These are phyloP conservation scores for Scytalidium sp. DNA, from an alignment of 2,329 filamentous ascomycete species.

Conservation along the genomic window DNA sequence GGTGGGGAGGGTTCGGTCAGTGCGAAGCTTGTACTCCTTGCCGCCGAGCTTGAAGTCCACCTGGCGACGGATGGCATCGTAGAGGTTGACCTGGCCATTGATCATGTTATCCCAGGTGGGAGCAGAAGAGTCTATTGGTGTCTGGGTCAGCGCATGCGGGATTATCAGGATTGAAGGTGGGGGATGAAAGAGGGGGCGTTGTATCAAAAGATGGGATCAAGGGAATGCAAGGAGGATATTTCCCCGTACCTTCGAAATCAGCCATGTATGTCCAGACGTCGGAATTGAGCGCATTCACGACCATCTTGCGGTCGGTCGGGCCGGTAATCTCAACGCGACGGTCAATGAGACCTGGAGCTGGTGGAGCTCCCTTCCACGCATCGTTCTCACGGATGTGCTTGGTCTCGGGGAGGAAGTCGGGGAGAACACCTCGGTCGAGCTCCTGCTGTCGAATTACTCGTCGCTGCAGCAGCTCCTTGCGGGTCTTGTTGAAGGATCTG, in stretches of 20 bases:
- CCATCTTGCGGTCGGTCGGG: constrained; percentile 97
- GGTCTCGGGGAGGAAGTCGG: constrained; percentile 95
- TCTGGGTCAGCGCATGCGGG: constrained; percentile 3
- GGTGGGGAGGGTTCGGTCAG: constrained; percentile 81
- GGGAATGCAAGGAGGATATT: not conserved
- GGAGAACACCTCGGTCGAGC: constrained; percentile 83
- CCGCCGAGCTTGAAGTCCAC: constrained; percentile 93
- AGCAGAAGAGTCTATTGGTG: constrained; percentile 74
- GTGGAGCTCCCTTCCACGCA: constrained; percentile 88
- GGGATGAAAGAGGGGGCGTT: not conserved
- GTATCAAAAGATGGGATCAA: not conserved
- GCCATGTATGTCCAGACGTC: constrained; percentile 99
- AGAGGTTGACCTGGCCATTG: constrained; percentile 95
- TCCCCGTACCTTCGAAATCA: constrained; percentile 81
- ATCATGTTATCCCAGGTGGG: constrained; percentile 99
- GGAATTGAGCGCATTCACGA: constrained; percentile 93
- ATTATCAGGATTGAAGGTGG: not conserved
- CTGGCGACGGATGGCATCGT: constrained; percentile 90
- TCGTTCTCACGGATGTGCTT: constrained; percentile 91
- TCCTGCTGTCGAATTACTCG: constrained; percentile 85
- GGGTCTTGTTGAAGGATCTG: constrained; percentile 86
- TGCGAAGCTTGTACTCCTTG: constrained; percentile 97
- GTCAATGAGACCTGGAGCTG: constrained; percentile 89
- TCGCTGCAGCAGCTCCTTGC: constrained; percentile 85
- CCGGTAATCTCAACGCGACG: constrained; percentile 96